Evolutionary conservation across 768 basidiomycete genomes (phyloP).

Genomic region (Lactarius akahatsu): DNA sequence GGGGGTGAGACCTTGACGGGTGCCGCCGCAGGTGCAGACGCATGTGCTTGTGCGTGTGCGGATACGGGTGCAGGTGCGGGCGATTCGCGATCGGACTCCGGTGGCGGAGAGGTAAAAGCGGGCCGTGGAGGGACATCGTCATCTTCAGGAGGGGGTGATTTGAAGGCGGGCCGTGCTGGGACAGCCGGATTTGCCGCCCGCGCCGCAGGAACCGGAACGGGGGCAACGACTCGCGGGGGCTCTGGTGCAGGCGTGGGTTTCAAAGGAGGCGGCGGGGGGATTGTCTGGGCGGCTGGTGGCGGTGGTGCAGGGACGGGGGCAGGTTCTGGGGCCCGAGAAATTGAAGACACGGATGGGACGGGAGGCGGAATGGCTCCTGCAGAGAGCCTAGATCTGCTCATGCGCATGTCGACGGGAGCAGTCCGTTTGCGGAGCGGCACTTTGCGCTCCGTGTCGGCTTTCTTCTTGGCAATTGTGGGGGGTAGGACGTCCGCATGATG

Average conservation of each 20-base stretch:
- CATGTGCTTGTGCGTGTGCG: slow-evolving; percentile 28
- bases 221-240: slow-evolving; percentile 27
- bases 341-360: slow-evolving; percentile 20
- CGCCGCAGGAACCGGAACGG: slow-evolving; percentile 29
- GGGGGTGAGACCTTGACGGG: slow-evolving; percentile 44
- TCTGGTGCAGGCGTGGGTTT: slow-evolving; percentile 23
- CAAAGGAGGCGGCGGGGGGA: slow-evolving; percentile 16
- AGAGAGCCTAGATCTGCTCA: slow-evolving; percentile 75
- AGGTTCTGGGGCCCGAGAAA: slow-evolving; percentile 32
- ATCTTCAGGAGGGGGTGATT: slow-evolving; percentile 60
- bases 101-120: slow-evolving; percentile 27
- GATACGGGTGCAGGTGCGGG: slow-evolving; percentile 1
- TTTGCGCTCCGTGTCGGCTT: slow-evolving; percentile 82
- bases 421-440: slow-evolving; percentile 84
- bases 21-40: slow-evolving; percentile 35
- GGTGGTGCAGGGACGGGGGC: slow-evolving; percentile 31
- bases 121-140: slow-evolving; percentile 47
- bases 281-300: slow-evolving; percentile 15
- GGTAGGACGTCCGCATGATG: slow-evolving; percentile 75
- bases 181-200: slow-evolving; percentile 24
- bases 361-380: slow-evolving; percentile 46
- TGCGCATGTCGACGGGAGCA: slow-evolving; percentile 82
- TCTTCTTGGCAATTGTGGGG: slow-evolving; percentile 79
- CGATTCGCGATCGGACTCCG: slow-evolving; percentile 31
- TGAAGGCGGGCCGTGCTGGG: slow-evolving; percentile 51